Conservation (phyloP, 768 basidiomycete genomes). For the Suillus weaverae region DNA sequence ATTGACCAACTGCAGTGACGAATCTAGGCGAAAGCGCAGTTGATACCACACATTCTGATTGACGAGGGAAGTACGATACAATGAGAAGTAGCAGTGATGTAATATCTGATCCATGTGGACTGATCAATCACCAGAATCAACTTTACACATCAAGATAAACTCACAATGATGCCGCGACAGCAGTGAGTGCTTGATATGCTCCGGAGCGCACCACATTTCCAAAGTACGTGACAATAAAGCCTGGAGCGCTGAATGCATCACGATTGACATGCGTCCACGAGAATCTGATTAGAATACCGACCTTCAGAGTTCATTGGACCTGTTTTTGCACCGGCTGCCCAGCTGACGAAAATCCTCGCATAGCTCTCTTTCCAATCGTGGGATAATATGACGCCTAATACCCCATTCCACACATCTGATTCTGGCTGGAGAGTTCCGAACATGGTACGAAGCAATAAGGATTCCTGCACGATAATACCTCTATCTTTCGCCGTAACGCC, state of each 20-base stretch:
- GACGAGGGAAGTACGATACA: constrained; percentile 57
- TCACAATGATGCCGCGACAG: constrained; percentile 74
- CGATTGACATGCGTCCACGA: constrained; percentile 10
- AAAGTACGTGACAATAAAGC: constrained; percentile 49
- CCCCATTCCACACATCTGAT: constrained; percentile 52
- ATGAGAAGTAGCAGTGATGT: constrained; percentile 70
- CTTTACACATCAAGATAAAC: constrained; percentile 26
- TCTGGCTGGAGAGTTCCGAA: constrained; percentile 51
- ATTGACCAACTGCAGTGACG: constrained; percentile 66
- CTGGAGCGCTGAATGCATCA: constrained; percentile 38
- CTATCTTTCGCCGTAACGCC: constrained; percentile 36
- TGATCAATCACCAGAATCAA: not conserved
- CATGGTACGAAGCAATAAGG: constrained; percentile 48
- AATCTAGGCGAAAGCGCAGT: constrained; percentile 60
- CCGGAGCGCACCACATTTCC: constrained; percentile 71
- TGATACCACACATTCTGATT: constrained; percentile 44
- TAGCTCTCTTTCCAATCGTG: constrained; percentile 61
- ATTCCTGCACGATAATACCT: constrained; percentile 53
- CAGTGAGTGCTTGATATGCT: constrained; percentile 79
- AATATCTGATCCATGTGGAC: constrained; percentile 49
- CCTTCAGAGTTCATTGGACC: constrained; percentile 33
- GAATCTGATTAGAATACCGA: constrained; percentile 11
- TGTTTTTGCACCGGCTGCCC: constrained; percentile 53
- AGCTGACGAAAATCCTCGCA: constrained; percentile 67
- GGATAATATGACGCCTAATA: constrained; percentile 46